Evolutionary conservation across 2,329 filamentous ascomycete genomes (phyloP), one percentile per base, ranked within the genome.

Genomic region (Diaporthe citrichinensis): DNA sequence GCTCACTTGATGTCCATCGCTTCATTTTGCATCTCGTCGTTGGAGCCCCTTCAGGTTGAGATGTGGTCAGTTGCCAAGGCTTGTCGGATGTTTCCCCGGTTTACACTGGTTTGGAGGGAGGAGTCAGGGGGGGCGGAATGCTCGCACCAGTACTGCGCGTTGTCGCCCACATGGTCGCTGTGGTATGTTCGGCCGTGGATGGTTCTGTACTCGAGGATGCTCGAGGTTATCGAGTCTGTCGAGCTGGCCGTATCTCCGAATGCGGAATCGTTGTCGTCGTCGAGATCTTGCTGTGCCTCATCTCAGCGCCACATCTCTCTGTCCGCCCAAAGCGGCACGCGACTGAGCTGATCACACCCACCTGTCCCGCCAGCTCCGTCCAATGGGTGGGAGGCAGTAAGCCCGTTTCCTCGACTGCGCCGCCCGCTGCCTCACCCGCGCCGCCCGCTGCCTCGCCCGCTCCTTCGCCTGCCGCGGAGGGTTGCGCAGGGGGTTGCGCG

Each of bases 81-180:
- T 25, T 25, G 23, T 51, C 28, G 28, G 31, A 20, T 20, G 28
- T 39, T 53, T 55, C 17, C n/a, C 17, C 49, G 31, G 28, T 34
- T 4, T 36, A 34, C 23, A 4, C 23, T 39, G 36, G 17, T 49
- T 51, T 31, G 12, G 8, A 23, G 20, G 20, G 20, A 41, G 49
- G 17, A 20, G 9, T 91, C 91, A 92, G 78, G 20, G 15, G 39
- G 41, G 34, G n/a, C 36, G 28, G 44, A n/a, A 20, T 7, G 34
- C 20, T 25, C 72, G 46, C 55, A 77, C 76, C 76, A 77, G 72
- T 77, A 77, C 25, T 74, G 72, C 31, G 76, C 76, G 9, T 62
- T 76, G 36, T 61, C 74, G 25, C 53, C 61, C 23, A 75, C 65
- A 59, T 76, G 34, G 28, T 76, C 72, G 57, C 76, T 77, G 68